Base-by-base conservation (phyloP, 140 eudicot genomes). In the Oenanthe javanica region DNA sequence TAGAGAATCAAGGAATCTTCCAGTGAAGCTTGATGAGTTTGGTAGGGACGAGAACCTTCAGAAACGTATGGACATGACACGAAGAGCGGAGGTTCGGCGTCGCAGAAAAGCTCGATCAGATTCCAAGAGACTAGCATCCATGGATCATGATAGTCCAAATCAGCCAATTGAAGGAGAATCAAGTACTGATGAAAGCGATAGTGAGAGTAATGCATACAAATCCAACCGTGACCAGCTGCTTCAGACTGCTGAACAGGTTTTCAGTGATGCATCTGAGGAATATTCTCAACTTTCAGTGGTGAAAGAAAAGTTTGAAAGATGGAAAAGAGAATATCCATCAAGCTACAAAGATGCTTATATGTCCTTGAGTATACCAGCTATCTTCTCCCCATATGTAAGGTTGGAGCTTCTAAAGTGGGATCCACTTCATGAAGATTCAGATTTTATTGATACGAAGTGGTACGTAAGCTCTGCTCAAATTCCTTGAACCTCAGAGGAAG, bases 401-500 rank as follows among this genome's bases (percentile, higher is more conserved):
- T 83, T 95, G 90, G 99, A 95, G 90, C 98, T 95, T 88, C 87
- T 95, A 82, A 95, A 93, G 89, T 95, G 98, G 99, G 97, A 95
- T 79, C 99, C 98, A 82, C 99, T 95, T 83, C 99, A 91, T 82
- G 92, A 93, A 66, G 91, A 91, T 87, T 84, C 94, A 82, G 99
- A 95, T 88, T 95, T 95, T 84, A 77, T 83, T 78, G 81, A 95
- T 74, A 92, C 93, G 99, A 88, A 91, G 86, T 95, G 99, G 99
- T 95, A 89, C 81, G 92, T 85, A 85, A 82, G 86, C 87, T 86
- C 86, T 84, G 88, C 84, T 67, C 89, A 82, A 84, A 77, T 78
- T 75, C 82, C 85, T 84, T 88, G 89, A 86, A 84, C 88, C 89
- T 82, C 86, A 84, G 79, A 85, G 80, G 87, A 82, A 82, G 80